Evolutionary conservation across 352 stramenopile species (phyloP).

Genomic region (Globisporangium abappressorium): DNA sequence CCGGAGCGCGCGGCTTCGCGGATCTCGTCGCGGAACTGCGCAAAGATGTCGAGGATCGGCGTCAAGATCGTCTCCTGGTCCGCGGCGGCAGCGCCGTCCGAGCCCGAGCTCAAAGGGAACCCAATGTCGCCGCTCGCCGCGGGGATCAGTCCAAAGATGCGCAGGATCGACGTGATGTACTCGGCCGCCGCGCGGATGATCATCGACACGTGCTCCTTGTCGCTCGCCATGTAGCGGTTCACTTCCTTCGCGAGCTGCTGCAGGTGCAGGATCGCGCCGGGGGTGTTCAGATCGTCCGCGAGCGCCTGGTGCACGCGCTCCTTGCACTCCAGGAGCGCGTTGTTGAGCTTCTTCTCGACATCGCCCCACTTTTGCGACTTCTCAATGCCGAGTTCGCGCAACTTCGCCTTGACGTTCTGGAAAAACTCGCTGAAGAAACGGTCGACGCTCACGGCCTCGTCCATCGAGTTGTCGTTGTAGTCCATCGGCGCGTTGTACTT

Average conservation of each 20-base stretch:
- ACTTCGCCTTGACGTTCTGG: conserved; percentile 90
- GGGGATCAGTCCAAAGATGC: conserved; percentile 78
- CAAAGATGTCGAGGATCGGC: conserved; percentile 89
- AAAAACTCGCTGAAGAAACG: conserved; percentile 94
- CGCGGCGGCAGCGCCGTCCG: conserved; percentile 22
- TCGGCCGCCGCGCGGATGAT: conserved; percentile 76
- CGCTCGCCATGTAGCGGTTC: conserved; percentile 74
- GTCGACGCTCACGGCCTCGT: conserved; percentile 87
- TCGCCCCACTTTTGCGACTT: conserved; percentile 79
- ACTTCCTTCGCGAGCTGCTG: conserved; percentile 84
- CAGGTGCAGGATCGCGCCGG: conserved; percentile 61
- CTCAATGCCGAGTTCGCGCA: conserved; percentile 72
- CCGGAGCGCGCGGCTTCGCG: conserved; percentile 61
- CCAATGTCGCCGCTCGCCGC: conserved; percentile 72
- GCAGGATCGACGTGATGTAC: conserved; percentile 89
- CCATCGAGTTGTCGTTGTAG: conserved; percentile 95
- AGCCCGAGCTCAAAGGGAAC: conserved; percentile 55
- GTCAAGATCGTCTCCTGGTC: conserved; percentile 82
- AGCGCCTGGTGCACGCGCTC: conserved; percentile 79
- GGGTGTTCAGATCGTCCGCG: conserved; percentile 91
- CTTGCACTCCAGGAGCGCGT: conserved; percentile 66
- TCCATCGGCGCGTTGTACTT: conserved; percentile 95
- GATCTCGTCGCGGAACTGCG: conserved; percentile 85
- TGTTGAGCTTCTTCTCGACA: conserved; percentile 73
- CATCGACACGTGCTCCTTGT: conserved; percentile 69